Percentiles rank a stretch among this genome's conserved stretches.
These are phyloP conservation scores for Sutorius australiensis DNA, from an alignment of 768 basidiomycete genomes.

Conservation along the genomic window DNA sequence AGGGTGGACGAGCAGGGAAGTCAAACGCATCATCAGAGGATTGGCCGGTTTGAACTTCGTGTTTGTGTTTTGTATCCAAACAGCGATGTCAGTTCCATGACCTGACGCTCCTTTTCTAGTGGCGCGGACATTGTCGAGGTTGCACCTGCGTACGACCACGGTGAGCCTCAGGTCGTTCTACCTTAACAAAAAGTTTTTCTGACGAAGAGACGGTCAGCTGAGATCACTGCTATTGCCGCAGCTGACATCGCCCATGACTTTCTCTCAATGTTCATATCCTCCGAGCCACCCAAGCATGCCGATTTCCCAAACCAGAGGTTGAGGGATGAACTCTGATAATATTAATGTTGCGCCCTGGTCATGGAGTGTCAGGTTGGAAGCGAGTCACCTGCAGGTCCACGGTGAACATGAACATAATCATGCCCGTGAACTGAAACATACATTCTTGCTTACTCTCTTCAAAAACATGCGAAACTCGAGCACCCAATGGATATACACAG, in stretches of 20 bases:
- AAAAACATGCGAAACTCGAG: neutral
- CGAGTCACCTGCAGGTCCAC: neutral
- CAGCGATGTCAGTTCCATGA: neutral
- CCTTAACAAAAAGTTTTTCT: neutral
- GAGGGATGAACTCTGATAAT: slow-evolving; percentile 23
- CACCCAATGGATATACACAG: neutral
- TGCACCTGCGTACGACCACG: slow-evolving; percentile 29
- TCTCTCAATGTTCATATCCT: slow-evolving; percentile 36
- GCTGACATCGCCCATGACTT: slow-evolving; percentile 47
- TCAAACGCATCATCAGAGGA: slow-evolving; percentile 77
- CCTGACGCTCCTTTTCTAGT: slow-evolving; percentile 4
- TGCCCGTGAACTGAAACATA: neutral
- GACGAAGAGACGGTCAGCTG: slow-evolving; percentile 18
- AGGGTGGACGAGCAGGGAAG: slow-evolving; percentile 80
- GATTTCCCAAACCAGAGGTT: slow-evolving; percentile 6
- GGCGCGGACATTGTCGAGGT: slow-evolving; percentile 26
- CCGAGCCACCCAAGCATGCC: slow-evolving; percentile 21
- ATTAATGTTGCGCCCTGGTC: neutral
- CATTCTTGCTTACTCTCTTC: slow-evolving; percentile 36
- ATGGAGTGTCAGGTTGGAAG: neutral
- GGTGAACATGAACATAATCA: neutral
- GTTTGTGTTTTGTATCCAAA: slow-evolving; percentile 33
- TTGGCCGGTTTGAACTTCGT: slow-evolving; percentile 76
- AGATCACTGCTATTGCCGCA: slow-evolving; percentile 42
- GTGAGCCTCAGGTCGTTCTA: slow-evolving; percentile 6